Evolutionary conservation across 495 filamentous ascomycete species (phyloP), one percentile per base, ranked within the genome.

Genomic region (Melanomma pulvis-pyrius): DNA sequence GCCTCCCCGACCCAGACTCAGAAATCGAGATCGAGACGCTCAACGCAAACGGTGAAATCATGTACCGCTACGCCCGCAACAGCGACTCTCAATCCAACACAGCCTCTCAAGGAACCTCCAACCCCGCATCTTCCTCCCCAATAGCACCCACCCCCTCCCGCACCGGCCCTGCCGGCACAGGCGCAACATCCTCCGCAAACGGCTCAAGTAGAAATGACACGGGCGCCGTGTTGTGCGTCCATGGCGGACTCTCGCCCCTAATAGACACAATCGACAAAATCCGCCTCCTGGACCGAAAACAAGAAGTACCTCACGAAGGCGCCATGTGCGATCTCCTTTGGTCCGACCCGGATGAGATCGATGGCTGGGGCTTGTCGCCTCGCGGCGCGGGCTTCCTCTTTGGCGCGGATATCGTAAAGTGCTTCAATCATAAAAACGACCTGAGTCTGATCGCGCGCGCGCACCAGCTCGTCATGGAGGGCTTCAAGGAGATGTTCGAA

Each of bases 401-500:
- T 68, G 94, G 94, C 61, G 90, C 90, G 17, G 92, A 98, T 75
- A 97, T 98, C 62, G 94, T 98, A 63, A 96, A 93, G 73, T 83
- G 86, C 60, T 98, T 98, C 80, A 98, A 98, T 75, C 88, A 96
- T 75, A 82, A 84, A 19, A 98, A 98, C 75, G 91, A 96, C 74
- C 82, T 98, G 9, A 90, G 87, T 3, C 82, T 98, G 44, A 93
- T 98, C 52, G 94, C 94, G 52, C 87, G 94, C 59, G 94, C 94
- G 19, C 94, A 98, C 74, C 94, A 98, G 78, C 86, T 98, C 25
- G 94, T 98, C 34, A 98, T 98, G 94, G 94, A 98, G 76, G 94
- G 94, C 9, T 98, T 96, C 78, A 98, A 98, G 77, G 94, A 97
- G 79, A 97, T 97, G 93, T 97, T 97, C 70, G 93, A 98, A 69